Conservation (phyloP, 208 protist genomes). For the Vickermania ingenoplastis region DNA sequence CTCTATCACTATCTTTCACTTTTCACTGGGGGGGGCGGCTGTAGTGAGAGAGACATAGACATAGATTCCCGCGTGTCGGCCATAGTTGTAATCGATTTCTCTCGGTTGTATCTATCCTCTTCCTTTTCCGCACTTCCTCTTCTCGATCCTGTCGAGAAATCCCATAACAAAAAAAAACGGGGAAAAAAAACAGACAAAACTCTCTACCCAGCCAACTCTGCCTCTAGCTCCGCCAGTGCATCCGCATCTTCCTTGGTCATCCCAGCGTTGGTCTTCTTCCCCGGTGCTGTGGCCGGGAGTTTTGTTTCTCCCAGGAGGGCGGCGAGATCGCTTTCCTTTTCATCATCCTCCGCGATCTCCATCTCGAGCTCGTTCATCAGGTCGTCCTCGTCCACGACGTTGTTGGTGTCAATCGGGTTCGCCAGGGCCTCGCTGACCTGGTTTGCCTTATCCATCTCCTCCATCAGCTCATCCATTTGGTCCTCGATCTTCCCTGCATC, state of each 20-base stretch:
- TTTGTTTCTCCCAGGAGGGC: slow-evolving; percentile 17
- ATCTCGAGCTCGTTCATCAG: slow-evolving; percentile 73
- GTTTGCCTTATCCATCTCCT: slow-evolving; percentile 89
- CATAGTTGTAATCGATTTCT: too few species aligned
- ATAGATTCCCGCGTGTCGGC: too few species aligned
- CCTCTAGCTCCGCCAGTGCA: slow-evolving; percentile 53
- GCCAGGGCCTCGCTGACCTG: slow-evolving; percentile 72
- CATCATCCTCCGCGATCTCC: slow-evolving; percentile 33
- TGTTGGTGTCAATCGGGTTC: slow-evolving; percentile 56
- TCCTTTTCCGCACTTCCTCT: too few species aligned
- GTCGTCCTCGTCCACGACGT: slow-evolving; percentile 79
- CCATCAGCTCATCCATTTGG: slow-evolving; percentile 78
- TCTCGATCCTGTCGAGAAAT: too few species aligned
- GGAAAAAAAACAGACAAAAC: too few species aligned
- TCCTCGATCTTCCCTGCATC: slow-evolving; percentile 83
- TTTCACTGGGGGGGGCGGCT: too few species aligned
- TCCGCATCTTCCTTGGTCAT: slow-evolving; percentile 66
- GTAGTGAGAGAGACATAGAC: too few species aligned
- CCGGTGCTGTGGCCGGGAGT: slow-evolving; percentile 28
- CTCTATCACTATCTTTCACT: too few species aligned
- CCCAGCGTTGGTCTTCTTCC: slow-evolving; percentile 16
- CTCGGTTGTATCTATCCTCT: too few species aligned
- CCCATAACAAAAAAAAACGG: too few species aligned
- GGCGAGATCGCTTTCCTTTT: slow-evolving; percentile 15
- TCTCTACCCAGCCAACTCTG: slow-evolving; percentile 41